phyloP scores from a whole-genome alignment of 768 basidiomycete species.

The Agaricus blazei region DNA sequence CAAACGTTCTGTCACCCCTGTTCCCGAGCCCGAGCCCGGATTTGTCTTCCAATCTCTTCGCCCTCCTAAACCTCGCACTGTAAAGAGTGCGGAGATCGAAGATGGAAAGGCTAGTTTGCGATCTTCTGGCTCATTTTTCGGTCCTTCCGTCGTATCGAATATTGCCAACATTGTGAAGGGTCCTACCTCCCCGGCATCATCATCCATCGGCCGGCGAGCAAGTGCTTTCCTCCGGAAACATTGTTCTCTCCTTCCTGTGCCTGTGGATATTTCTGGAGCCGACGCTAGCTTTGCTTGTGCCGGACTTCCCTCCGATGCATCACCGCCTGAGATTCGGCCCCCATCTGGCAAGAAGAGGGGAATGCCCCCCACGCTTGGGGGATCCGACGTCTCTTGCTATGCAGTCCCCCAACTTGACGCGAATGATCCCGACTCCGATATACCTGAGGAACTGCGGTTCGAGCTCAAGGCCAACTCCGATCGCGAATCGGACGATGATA shows the following conservation, averaged over 20 bases:
- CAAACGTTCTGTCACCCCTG: slow-evolving; percentile 53
- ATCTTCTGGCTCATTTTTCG: slow-evolving; percentile 3
- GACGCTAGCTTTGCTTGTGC: slow-evolving; percentile 1
- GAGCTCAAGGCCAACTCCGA: slow-evolving; percentile 39
- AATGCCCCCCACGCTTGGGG: slow-evolving; percentile 65
- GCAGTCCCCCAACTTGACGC: slow-evolving; percentile 40
- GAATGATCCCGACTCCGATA: slow-evolving; percentile 70
- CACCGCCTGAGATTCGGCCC: background rate
- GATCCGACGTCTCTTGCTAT: slow-evolving; percentile 43
- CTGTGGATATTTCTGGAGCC: background rate
- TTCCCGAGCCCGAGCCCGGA: slow-evolving; percentile 51
- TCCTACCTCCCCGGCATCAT: background rate
- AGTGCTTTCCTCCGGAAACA: slow-evolving; percentile 7
- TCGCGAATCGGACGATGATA: slow-evolving; percentile 10
- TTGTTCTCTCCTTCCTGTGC: slow-evolving; percentile 7
- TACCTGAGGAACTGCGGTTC: slow-evolving; percentile 71
- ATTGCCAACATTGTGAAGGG: background rate
- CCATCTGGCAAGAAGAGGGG: slow-evolving; percentile 43
- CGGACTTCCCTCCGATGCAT: slow-evolving; percentile 14
- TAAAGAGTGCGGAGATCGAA: slow-evolving; percentile 1
- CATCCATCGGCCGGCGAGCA: slow-evolving; percentile 7
- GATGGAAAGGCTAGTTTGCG: slow-evolving; percentile 4
- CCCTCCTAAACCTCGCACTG: slow-evolving; percentile 34
- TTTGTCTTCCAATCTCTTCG: slow-evolving; percentile 56
- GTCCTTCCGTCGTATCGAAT: background rate